Base-by-base conservation (phyloP, 345 rosid species). In the Iberis pinnata region DNA sequence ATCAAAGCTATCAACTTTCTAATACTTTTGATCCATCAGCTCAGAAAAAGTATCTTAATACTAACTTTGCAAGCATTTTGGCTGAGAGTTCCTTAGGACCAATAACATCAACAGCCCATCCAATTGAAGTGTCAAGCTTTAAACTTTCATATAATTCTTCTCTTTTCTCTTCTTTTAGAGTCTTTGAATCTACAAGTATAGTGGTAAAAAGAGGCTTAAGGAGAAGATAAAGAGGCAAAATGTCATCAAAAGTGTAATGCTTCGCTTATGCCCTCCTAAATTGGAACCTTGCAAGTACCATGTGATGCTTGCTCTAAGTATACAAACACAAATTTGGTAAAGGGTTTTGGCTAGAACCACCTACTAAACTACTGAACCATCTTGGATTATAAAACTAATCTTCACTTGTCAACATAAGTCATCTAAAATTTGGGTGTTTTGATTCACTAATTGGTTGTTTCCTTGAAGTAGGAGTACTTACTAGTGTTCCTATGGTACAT, bases 81-180 rank as follows among this genome's bases (percentile, higher is more conserved):
- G 88, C 76, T 8, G 98, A 92, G 60, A 92, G 94, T 69, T 83
- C 97, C 61, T 77, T 77, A 4, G 94, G 95, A 70, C 86, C 98
- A 67, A 88, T 92, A 66, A 92, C 78, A 77, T 92, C 98, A 58
- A 85, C 90, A 42, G 79, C 89, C 98, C 97, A 92, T 50, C 97
- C 95, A 71, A 92, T 57, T 18, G 85, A 88, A 7, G 80, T 78
- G 33, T 85, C 70, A 33, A 71, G 80, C 77, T 92, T 85, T 37
- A 88, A 64, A 31, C 27, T 71, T 69, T 83, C 98, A 48, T 80
- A 92, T 36, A 88, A 56, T 15, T 80, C 90, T 70, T 92, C 95
- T 75, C 97, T 77, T 71, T 85, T 88, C 49, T 88, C 97, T 63
- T 92, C 94, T 69, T 88, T 92, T 6, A 92, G 67, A n/a, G 88